A percentile compares a stretch with the other conserved stretches of the same genome.
These are phyloP conservation scores for Dictyostelium capitatum DNA, from an alignment of 78 protist genomes.

Conservation along the genomic window DNA sequence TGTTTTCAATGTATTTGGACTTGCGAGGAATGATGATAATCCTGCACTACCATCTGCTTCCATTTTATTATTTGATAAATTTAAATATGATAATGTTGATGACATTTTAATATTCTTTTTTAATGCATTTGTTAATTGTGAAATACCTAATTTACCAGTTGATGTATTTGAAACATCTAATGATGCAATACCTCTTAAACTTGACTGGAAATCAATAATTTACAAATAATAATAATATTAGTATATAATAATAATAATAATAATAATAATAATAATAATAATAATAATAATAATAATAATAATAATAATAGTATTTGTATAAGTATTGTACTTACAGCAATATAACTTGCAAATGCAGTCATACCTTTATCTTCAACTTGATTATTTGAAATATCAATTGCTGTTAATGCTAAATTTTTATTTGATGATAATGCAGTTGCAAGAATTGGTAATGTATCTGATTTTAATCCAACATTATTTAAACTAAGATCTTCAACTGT, in stretches of 20 bases:
- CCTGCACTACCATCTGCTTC: slow-evolving; percentile 86
- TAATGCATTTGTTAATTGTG: slow-evolving; percentile 47
- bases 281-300: too few relatives aligned
- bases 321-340: slow-evolving; percentile 58
- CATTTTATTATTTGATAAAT: slow-evolving; percentile 80
- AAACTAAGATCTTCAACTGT: slow-evolving; percentile 62
- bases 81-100: slow-evolving; percentile 63
- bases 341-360: slow-evolving; percentile 45
- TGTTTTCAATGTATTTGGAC: slow-evolving; percentile 66
- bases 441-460: slow-evolving; percentile 66
- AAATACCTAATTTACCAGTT: slow-evolving; percentile 34
- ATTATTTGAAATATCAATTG: slow-evolving; percentile 69
- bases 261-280: slow-evolving; percentile 9
- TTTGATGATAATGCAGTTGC: slow-evolving; percentile 48
- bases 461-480: slow-evolving; percentile 46
- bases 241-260: not conserved
- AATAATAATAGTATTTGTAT: too few relatives aligned
- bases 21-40: slow-evolving; percentile 64
- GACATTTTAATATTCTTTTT: slow-evolving; percentile 83
- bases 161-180: slow-evolving; percentile 32
- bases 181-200: slow-evolving; percentile 68
- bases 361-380: slow-evolving; percentile 82
- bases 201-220: not conserved
- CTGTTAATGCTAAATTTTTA: slow-evolving; percentile 69
- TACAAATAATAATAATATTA: slow-evolving; percentile 27